These are phyloP conservation scores for Sporisorium exsertum DNA, from an alignment of 1,284 basidiomycete genomes.

Conservation along the genomic window DNA sequence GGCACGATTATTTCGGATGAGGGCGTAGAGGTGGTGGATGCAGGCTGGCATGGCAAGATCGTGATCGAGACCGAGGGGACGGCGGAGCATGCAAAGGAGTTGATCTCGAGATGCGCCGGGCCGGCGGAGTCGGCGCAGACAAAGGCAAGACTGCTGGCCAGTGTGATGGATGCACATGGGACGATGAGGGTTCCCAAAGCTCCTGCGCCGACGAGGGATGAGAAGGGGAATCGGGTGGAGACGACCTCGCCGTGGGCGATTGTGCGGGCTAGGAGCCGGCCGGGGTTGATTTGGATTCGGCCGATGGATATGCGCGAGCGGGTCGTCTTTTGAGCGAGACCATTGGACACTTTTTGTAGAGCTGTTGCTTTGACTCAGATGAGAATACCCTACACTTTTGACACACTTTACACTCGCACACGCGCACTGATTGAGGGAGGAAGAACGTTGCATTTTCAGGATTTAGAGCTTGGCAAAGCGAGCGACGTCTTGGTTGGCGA, in stretches of 20 bases:
- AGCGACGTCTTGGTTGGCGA: conserved; percentile 29
- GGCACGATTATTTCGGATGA: conserved; percentile 54
- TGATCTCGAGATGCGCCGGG: conserved; percentile 57
- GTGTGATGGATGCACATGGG: conserved; percentile 49
- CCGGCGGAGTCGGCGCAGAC: conserved; percentile 48
- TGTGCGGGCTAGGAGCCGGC: conserved; percentile 55
- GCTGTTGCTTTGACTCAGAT: neutral
- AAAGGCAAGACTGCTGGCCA: conserved; percentile 53
- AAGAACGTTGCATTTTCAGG: neutral
- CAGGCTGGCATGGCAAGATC: conserved; percentile 56
- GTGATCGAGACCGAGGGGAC: conserved; percentile 67
- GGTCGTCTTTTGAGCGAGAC: conserved; percentile 32
- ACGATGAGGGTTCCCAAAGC: conserved; percentile 24
- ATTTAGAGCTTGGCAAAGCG: conserved; percentile 36
- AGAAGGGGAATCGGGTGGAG: conserved; percentile 36
- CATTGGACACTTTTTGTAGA: neutral
- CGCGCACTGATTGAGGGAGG: neutral
- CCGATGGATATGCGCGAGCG: conserved; percentile 53
- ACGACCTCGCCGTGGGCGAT: conserved; percentile 57
- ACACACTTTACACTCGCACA: neutral
- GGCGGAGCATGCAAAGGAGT: conserved; percentile 62
- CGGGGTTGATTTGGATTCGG: conserved; percentile 61
- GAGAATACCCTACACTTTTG: neutral
- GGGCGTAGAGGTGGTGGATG: conserved; percentile 51
- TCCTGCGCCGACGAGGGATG: conserved; percentile 27